Evolutionary conservation across 2,329 filamentous ascomycete species (phyloP), one percentile per base, ranked within the genome.

Genomic region (Fusarium nisikadoi): DNA sequence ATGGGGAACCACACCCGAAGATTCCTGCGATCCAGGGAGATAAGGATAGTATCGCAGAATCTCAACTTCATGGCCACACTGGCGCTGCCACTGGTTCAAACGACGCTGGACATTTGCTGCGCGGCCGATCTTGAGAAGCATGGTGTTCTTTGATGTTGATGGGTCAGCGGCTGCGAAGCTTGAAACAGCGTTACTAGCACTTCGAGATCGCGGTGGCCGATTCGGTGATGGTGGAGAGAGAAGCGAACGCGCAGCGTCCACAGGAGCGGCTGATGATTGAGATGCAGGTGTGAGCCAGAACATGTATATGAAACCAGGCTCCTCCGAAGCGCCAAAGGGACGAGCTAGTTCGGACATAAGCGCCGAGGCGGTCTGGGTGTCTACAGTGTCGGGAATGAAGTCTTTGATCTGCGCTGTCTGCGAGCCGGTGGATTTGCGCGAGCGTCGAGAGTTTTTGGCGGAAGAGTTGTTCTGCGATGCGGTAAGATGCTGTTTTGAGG

Each of bases 251-350:
- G 89, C 88, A 46, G 89, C 84, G 70, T 90, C 91, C 39, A 85
- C 84, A 0, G 91, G 86, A 0, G 89, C 86, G 0, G 88, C 41
- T 3, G 54, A 53, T 16, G 67, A 80, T 12, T 89, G 83, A 5
- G 86, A 87, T 10, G 75, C 74, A 36, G 94, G 91, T 0, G 94
- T 98, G 27, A 98, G 87, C 94, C 95, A 98, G 86, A 98, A 99
- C 81, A 99, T 97, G 86, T 99, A 99, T 74, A 99, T 98, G 83
- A 96, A 99, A 41, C 96, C 96, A 17, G 92, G 86, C 75, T 97
- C 93, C 27, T 89, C 84, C 1, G 94, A 94, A 49, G 95, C 88
- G 2, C 80, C 77, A 39, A 78, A 79, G 86, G 94, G 84, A 88
- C 96, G 79, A 82, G 86, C 89, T 14, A 98, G 86, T 80, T 98